Evolutionary conservation across 2,329 filamentous ascomycete species (phyloP), one percentile per base, ranked within the genome.

Genomic region (Ophiostoma sp.): DNA sequence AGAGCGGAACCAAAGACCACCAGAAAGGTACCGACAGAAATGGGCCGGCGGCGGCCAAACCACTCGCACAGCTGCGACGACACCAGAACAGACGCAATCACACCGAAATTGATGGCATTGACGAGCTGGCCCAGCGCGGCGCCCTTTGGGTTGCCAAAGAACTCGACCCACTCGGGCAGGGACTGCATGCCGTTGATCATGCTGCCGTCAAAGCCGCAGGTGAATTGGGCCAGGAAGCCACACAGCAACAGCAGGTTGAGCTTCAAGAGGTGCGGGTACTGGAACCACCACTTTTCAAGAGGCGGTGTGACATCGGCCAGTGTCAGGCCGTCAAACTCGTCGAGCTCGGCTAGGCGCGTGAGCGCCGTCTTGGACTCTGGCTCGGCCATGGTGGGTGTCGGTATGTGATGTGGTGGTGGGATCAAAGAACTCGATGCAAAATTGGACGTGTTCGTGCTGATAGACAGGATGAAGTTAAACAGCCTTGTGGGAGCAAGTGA

Each of bases 1-100:
- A 96, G 84, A 55, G 84, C 86, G 72, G 92, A 92, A 31, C 93
- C 93, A 3, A 95, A 82, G 69, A 89, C 86, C 82, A 95, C 95
- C 74, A 95, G 82, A 3, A 92, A 2, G 61, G 89, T 87, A n/a
- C 92, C 93, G 39, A 92, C 82, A 61, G 92, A 81, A 77, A 95
- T 95, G 1, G 92, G 94, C 79, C 84, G 83, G 80, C 91, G 89
- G 77, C 93, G 87, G 63, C 93, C 93, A 1, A 93, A 81, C 72
- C 79, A 83, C 79, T 94, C 89, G 75, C 90, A 31, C 39, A 74
- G 25, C 69, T 69, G 64, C 25, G 64, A 59, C 19, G 71, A 69
- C 2, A 73, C 33, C 9, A 66, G 12, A 7, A 73, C 28, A 19
- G 66, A 73, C 19, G 36, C 33, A 48, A 66, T 66, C 22, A 45